Base-by-base conservation (phyloP, 2,329 filamentous ascomycete species). In the Penicillium sumatraense region DNA sequence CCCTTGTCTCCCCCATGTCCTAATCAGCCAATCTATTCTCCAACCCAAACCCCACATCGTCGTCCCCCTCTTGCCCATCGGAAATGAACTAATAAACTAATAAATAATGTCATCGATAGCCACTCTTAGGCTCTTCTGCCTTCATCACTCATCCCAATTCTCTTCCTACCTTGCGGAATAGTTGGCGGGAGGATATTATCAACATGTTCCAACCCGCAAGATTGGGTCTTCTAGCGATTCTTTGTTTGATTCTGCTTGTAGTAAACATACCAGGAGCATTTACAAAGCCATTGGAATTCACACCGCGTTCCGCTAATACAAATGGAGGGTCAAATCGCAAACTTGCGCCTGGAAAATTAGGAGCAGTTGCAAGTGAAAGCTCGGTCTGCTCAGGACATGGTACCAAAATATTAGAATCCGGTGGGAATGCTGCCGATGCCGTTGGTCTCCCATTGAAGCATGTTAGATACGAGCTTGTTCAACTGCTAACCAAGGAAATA, bases 381-480 rank as follows among this genome's bases (percentile, higher is more conserved):
- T 72, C 78, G 2, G 82, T 89, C 59, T 93, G 89, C 68, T 91
- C 87, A 58, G 70, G 80, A 27, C 87, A 91, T 63, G 89, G 89
- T 2, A 82, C 83, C 23, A 81, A 88, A 40, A 77, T 90, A 16
- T 72, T 91, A 51, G 74, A 82, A 50, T 67, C 78, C 40, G 86
- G 86, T 13, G 82, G 90, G 6, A 91, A 90, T 74, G 89, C 90
- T 11, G 89, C 88, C 1, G 90, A 93, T 74, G 88, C 89, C 44
- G 80, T 80, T 56, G 69, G 77, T 5, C n/a, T 66, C 27, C 18
- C 6, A 4, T 14, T 14, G 13, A 23, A 36, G 26, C 7, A 6
- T 13, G 9, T 24, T 26, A 36, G 5, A 26, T 23, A 6, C 10
- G 14, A 44, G n/a, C 6, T 11, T 29, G 10, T 21, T 11, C 20